Base-by-base conservation (phyloP, 169 alveolate species). In the Toxoplasma gondii region DNA sequence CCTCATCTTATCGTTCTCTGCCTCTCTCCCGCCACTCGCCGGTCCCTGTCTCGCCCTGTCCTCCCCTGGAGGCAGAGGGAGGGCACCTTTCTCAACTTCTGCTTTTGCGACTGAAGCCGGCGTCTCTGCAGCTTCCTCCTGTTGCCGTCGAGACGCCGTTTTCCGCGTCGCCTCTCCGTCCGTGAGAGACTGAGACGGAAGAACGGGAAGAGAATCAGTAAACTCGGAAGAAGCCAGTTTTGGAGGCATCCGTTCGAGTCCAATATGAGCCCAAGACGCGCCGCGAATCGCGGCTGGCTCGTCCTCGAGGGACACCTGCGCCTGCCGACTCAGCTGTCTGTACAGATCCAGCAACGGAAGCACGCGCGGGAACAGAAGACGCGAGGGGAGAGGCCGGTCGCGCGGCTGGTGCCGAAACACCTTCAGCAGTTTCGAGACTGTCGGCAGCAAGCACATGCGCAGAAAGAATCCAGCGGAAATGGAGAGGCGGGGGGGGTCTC, bases 331-430 rank as follows among this genome's bases (percentile, higher is more conserved):
- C 27, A 78, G 86, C 27, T 29, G 39, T 78, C 43, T 78, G 43
- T 29, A 78, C 86, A 16, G 49, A 64, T 82, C 90, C 34, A 82
- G 90, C 43, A 82, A 19, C 39, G 90, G 90, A 17, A 82, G 90
- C 34, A 82, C 90, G 67, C 67, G 90, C 1, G 90, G 34, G 39
- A 82, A 82, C 22, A 82, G 90, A 22, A 82, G 64, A 17, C 90
- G 90, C 64, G 67, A 38, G 34, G 64, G 90, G 41, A 82, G 90
- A 12, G 64, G 36, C 4, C 24, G 67, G 67, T 29, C 90, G 19
- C 36, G 7, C 67, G 53, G 90, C 1, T 31, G 58, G 41, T 16
- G 69, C 64, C 54, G 90, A 41, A 82, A 67, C 38, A 41, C 19
- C 67, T 16, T 38, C 90, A 29, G 53, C n/a, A 82, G 36, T 29